A percentile compares a stretch with the other conserved stretches of the same genome.
Conservation (phyloP, 140 eudicot genomes). For the Flaveria floridana region DNA sequence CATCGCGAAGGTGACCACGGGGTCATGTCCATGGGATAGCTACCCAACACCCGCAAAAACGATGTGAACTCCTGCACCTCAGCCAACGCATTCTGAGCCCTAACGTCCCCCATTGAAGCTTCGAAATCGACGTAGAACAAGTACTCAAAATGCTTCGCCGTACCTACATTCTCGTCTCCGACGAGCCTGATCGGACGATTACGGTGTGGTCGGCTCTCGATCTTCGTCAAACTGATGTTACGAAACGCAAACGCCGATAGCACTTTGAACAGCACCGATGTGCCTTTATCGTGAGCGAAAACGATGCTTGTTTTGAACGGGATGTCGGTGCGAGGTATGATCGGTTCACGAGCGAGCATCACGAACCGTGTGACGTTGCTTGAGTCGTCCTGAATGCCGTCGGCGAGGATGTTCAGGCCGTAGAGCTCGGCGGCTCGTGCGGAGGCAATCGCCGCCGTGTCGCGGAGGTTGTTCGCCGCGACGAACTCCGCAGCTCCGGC, state of each 20-base stretch:
- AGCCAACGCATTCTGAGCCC: constrained; percentile 93
- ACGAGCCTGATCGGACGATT: constrained; percentile 68
- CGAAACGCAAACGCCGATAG: constrained; percentile 88
- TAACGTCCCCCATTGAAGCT: constrained; percentile 94
- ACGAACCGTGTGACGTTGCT: constrained; percentile 88
- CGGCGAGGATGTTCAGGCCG: constrained; percentile 69
- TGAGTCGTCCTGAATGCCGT: constrained; percentile 91
- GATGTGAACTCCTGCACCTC: constrained; percentile 96
- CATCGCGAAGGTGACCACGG: constrained; percentile 74
- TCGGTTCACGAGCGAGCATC: constrained; percentile 90
- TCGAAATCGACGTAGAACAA: constrained; percentile 88
- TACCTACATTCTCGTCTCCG: constrained; percentile 77
- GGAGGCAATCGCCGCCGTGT: constrained; percentile 90
- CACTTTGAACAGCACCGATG: constrained; percentile 77
- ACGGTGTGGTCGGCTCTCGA: constrained; percentile 92
- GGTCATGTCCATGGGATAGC: constrained; percentile 98
- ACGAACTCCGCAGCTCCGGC: constrained; percentile 97
- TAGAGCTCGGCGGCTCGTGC: constrained; percentile 86
- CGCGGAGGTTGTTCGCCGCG: constrained; percentile 63
- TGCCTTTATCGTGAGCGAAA: constrained; percentile 81
- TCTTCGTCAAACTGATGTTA: constrained; percentile 73
- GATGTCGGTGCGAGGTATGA: constrained; percentile 78
- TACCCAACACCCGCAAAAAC: constrained; percentile 85
- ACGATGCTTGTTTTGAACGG: constrained; percentile 97
- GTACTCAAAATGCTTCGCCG: constrained; percentile 97